Evolutionary conservation across 768 basidiomycete genomes (phyloP).

Genomic region (Gautieria morchelliformis): DNA sequence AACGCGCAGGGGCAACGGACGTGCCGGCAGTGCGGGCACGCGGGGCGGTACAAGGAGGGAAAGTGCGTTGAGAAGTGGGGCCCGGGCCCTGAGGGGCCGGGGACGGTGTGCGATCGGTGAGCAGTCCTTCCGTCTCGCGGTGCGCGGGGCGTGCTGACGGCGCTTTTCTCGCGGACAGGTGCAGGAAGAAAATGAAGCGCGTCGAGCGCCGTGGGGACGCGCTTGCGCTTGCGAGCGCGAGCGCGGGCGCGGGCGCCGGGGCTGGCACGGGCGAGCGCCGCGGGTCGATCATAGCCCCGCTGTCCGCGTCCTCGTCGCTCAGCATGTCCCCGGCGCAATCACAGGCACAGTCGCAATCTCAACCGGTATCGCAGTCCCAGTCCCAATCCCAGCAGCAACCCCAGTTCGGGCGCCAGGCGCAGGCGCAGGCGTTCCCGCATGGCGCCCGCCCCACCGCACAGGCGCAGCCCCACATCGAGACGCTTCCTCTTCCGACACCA

Average conservation of each 20-base stretch:
- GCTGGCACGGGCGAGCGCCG: not conserved
- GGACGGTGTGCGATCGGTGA: slow-evolving; percentile 73
- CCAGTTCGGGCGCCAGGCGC: not conserved
- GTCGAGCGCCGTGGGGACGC: slow-evolving; percentile 66
- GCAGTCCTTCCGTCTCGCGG: slow-evolving; percentile 10
- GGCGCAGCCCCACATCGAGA: too few species aligned
- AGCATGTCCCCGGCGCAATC: not conserved
- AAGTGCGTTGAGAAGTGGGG: slow-evolving; percentile 88
- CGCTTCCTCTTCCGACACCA: too few species aligned
- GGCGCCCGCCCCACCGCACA: too few species aligned
- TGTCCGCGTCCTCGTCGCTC: not conserved
- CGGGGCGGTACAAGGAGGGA: slow-evolving; percentile 73
- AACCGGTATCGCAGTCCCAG: not conserved
- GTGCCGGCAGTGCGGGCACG: slow-evolving; percentile 64
- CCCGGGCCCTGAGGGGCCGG: slow-evolving; percentile 73
- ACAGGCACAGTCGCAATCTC: not conserved
- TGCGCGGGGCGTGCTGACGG: not conserved
- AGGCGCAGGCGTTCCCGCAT: too few species aligned
- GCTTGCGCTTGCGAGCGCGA: slow-evolving; percentile 21
- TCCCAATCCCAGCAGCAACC: not conserved
- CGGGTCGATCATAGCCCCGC: not conserved
- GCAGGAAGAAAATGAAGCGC: slow-evolving; percentile 82
- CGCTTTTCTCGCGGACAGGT: slow-evolving; percentile 28
- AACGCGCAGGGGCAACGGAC: slow-evolving; percentile 65
- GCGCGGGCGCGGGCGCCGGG: not conserved